Evolutionary conservation across 257 asterid species (phyloP), one percentile per base, ranked within the genome.

Genomic region (Thymus quinquecostatus): DNA sequence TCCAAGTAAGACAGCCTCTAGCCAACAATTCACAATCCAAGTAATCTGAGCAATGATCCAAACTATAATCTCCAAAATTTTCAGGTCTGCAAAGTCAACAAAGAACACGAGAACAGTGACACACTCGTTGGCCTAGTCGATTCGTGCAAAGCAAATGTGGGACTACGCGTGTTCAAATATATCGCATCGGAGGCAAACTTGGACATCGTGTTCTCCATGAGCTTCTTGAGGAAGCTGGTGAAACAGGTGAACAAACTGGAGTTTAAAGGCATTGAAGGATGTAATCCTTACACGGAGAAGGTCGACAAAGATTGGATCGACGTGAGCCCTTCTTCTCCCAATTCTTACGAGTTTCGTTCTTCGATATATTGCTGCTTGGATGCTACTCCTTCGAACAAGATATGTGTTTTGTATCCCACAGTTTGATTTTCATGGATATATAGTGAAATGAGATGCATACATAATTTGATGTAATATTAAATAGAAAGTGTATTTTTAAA

Each of bases 241-340:
- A 86, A 84, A 72, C 88, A 82, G 77, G 76, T 65, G 0, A 77
- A 74, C 58, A 83, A 85, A 59, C 84, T 94, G 67, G 84, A 69
- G 75, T 84, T 94, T 68, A 73, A 83, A 45, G 89, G 88, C 48
- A 76, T 89, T 58, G 74, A 77, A 53, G 68, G 78, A 54, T 75
- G 82, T 45, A 86, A 78, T 77, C 71, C 83, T 21, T 66, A 84
- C 5, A 85, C 84, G 7, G 84, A 84, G 79, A 85, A 78, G 85
- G 86, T 86, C 12, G 88, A 83, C 47, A 83, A 84, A 56, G 97
- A 85, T 33, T 94, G 97, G 97, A 71, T 85, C 14, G 86, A 89
- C 68, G 87, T 91, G 14, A 60, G 66, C 34, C 92, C 97, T 53
- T 71, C 87, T 2, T 71, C 85, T 14, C 89, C 85, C 27, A 94